phyloP scores from a whole-genome alignment of 2,329 filamentous ascomycete species.

The Aureobasidium sp. region DNA sequence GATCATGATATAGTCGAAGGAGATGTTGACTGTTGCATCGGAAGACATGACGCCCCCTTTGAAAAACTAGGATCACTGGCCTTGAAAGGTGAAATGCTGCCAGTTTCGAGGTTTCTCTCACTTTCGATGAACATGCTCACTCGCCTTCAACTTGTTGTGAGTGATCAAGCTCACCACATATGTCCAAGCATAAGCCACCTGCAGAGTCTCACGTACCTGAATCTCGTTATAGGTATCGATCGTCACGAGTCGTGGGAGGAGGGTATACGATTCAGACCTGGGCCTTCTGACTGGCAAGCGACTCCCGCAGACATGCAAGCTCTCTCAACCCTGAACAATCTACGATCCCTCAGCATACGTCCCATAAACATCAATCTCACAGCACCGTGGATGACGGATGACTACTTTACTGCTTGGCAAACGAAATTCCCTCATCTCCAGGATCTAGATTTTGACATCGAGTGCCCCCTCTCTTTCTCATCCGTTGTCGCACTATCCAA shows the following conservation, averaged over 20 bases:
- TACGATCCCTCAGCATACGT: not conserved
- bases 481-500: not conserved
- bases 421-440: not conserved
- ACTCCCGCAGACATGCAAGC: not conserved
- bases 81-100: not conserved
- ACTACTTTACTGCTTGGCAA: not conserved
- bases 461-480: not conserved
- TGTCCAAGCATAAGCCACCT: not conserved
- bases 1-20: not conserved
- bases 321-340: not conserved
- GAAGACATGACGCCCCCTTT: not conserved
- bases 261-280: not conserved
- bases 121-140: not conserved
- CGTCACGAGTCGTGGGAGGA: not conserved
- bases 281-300: not conserved
- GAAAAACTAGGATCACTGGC: not conserved
- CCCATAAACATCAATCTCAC: not conserved
- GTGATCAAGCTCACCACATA: not conserved
- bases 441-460: not conserved
- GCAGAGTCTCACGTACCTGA: not conserved
- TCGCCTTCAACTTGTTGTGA: not conserved
- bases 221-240: not conserved
- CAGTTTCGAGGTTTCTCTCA: not conserved
- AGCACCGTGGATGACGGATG: not conserved
- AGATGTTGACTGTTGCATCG: not conserved